A percentile compares a stretch with the other conserved stretches of the same genome.
Evolutionary conservation across 2,329 filamentous ascomycete species (phyloP).

Genomic region (Ophiosphaerella korrae): DNA sequence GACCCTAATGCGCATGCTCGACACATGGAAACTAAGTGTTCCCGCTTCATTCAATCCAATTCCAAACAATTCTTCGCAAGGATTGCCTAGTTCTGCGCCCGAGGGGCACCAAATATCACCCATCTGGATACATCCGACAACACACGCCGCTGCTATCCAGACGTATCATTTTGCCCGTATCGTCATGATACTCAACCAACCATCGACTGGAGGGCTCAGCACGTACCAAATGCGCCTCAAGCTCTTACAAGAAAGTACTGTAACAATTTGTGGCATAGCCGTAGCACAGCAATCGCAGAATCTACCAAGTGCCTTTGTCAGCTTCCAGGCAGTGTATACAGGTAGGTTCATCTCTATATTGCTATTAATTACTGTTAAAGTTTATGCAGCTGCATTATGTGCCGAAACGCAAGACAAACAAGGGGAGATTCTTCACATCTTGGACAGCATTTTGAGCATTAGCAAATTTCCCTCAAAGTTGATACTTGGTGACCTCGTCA

Average conservation of each 20-base stretch:
- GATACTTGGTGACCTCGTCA: slow-evolving; percentile 30
- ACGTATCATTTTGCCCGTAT: slow-evolving; percentile 60
- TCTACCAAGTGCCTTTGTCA: slow-evolving; percentile 34
- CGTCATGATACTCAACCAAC: slow-evolving; percentile 58
- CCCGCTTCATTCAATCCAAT: slow-evolving; percentile 52
- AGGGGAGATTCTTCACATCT: slow-evolving; percentile 17
- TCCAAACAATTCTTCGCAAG: slow-evolving; percentile 19
- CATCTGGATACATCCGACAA: slow-evolving; percentile 37
- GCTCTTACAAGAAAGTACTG: slow-evolving; percentile 53
- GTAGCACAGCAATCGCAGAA: slow-evolving; percentile 45
- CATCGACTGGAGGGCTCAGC: slow-evolving; percentile 55
- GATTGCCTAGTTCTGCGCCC: slow-evolving; percentile 6
- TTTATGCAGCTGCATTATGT: slow-evolving; percentile 20
- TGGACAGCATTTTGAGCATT: slow-evolving; percentile 23
- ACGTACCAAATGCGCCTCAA: slow-evolving; percentile 54
- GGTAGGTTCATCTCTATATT: slow-evolving; percentile 16
- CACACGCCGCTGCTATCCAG: slow-evolving; percentile 54
- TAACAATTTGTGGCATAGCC: slow-evolving; percentile 57
- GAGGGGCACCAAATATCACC: slow-evolving; percentile 16
- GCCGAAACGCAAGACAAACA: slow-evolving; percentile 28
- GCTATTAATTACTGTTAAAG: background rate
- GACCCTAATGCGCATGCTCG: slow-evolving; percentile 54
- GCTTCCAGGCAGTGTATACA: slow-evolving; percentile 38
- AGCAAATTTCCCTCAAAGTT: slow-evolving; percentile 35
- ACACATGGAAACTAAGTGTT: slow-evolving; percentile 55